Evolutionary conservation across 345 rosid species (phyloP), one percentile per base, ranked within the genome.

Genomic region (Eucalyptus regnans): DNA sequence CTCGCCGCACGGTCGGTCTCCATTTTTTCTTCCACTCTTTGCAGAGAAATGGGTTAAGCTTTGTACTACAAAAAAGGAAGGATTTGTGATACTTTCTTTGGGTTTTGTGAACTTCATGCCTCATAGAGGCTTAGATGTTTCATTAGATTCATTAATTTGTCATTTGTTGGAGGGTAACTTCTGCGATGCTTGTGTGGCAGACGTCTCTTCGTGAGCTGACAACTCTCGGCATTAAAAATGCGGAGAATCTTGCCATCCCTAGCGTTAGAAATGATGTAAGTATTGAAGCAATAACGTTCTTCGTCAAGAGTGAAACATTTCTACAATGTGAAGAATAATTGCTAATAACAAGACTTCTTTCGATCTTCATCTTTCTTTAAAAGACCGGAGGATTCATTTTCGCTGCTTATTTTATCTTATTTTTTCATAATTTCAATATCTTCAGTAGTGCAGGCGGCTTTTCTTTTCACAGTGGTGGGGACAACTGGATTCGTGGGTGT

Each of bases 261-360:
- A 96, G 99, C 87, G 97, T 96, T 87, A 93, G 99, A 91, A 96
- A 97, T 71, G 99, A 97, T 93, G 98, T 95, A 92, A 94, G 96
- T 91, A 87, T 76, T 22, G 84, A 76, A 41, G 48, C 84, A 76
- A 41, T 12, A 12, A 20, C 7, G 27, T 1, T 20, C 84, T 41
- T 76, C 15, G 48, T 76, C 29, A 37, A 20, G 27, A 41, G 48
- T 12, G 5, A 76, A 5, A 76, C 13, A 16, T 31, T 71, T 33
- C 41, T 33, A 71, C 46, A 76, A 37, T 37, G 48, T 37, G 83
- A 76, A 37, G 8, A 37, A 27, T 76, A 20, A 76, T 41, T 11
- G 48, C 84, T 76, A 6, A 76, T 76, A 11, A 6, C 48, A 6
- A 41, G 9, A 18, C 7, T 76, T 12, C 48, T 76, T 41, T 76